phyloP scores from a whole-genome alignment of 2,329 filamentous ascomycete genomes.

The Neurospora crassa region DNA sequence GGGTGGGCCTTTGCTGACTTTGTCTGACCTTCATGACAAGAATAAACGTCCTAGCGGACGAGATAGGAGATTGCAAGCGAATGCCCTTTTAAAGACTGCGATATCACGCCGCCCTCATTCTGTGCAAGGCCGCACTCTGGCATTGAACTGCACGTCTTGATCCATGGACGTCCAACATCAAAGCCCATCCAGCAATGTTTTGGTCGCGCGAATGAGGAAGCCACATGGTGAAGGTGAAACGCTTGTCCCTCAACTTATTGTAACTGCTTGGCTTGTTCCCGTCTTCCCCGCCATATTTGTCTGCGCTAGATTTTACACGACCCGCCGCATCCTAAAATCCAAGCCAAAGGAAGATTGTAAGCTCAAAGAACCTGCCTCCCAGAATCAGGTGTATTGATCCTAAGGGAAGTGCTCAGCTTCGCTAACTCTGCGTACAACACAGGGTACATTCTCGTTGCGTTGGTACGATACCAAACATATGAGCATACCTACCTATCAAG shows the following conservation, averaged over 20 bases:
- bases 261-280: slow-evolving; percentile 6
- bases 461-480: not conserved
- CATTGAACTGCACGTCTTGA: not conserved
- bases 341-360: slow-evolving; percentile 13
- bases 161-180: not conserved
- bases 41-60: not conserved
- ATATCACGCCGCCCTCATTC: not conserved
- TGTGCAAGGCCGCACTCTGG: not conserved
- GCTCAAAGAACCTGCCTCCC: not conserved
- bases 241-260: not conserved
- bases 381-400: not conserved
- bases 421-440: slow-evolving; percentile 1
- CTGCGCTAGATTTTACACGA: slow-evolving; percentile 12
- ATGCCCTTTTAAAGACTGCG: not conserved
- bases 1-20: not conserved
- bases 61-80: not conserved
- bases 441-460: slow-evolving; percentile 14
- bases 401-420: not conserved
- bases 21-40: not conserved
- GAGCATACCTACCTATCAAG: not conserved
- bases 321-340: slow-evolving; percentile 7
- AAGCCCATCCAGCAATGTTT: not conserved
- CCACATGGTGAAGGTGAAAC: not conserved
- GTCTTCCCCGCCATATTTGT: slow-evolving; percentile 9
- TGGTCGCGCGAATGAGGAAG: not conserved